Conservation (phyloP, 2,329 filamentous ascomycete species). For the Aschersonia sp. region DNA sequence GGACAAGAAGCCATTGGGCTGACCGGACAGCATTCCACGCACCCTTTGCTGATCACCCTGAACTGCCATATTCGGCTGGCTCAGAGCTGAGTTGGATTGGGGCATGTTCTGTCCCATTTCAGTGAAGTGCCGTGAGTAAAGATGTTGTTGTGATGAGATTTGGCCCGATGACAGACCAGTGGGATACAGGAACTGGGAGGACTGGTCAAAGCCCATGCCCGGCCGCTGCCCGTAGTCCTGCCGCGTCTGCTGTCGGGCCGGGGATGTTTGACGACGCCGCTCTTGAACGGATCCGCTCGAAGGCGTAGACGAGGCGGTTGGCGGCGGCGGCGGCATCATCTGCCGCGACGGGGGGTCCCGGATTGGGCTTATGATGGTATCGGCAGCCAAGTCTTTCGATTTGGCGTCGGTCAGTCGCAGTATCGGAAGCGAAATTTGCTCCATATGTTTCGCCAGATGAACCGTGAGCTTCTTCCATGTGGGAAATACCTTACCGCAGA, state of each 20-base stretch:
- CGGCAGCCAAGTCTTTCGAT: constrained; percentile 34
- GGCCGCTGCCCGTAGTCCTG: not conserved
- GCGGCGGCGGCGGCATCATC: constrained; percentile 10
- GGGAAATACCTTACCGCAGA: constrained; percentile 67
- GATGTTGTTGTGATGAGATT: not conserved
- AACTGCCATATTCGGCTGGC: too few relatives aligned
- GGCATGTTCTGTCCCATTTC: too few relatives aligned
- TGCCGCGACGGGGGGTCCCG: constrained; percentile 36
- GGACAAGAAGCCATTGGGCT: constrained; percentile 10
- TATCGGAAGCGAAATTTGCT: constrained; percentile 74
- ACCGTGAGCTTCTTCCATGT: constrained; percentile 90
- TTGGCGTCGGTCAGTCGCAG: constrained; percentile 40
- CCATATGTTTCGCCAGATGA: constrained; percentile 91
- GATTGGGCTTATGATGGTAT: constrained; percentile 54
- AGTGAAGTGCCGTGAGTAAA: too few relatives aligned
- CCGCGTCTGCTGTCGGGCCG: constrained; percentile 8
- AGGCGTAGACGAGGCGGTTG: not conserved
- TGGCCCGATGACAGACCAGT: not conserved
- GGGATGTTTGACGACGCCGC: constrained; percentile 3
- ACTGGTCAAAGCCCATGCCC: not conserved
- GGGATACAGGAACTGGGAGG: not conserved
- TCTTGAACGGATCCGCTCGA: constrained; percentile 6
- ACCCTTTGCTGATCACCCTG: not conserved
- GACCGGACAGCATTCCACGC: constrained; percentile 1
- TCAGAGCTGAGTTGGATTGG: too few relatives aligned